Evolutionary conservation across 2,329 filamentous ascomycete genomes (phyloP).

Genomic region (Aspergillus pseudoviridinutans): DNA sequence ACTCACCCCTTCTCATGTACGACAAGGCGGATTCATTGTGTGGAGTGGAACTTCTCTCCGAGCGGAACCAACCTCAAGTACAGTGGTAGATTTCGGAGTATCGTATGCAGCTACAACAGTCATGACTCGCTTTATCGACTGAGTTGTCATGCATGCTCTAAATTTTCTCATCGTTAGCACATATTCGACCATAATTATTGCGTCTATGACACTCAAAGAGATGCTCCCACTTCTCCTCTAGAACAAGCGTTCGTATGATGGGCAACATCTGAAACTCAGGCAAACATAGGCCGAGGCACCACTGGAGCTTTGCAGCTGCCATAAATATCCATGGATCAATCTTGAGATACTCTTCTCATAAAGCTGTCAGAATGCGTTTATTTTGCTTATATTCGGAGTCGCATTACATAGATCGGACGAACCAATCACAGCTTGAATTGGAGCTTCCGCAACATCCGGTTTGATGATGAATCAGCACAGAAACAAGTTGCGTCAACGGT

Average conservation of each 20-base stretch:
- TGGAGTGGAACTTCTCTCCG: neutral
- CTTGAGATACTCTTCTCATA: neutral
- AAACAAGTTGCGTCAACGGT: neutral
- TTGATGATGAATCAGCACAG: neutral
- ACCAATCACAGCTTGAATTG: neutral
- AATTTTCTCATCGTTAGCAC: too few species aligned
- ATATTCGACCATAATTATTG: too few species aligned
- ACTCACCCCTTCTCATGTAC: neutral
- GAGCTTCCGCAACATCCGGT: slow-evolving; percentile 17
- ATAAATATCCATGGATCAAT: neutral
- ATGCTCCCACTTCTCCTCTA: too few species aligned
- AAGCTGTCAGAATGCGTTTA: neutral
- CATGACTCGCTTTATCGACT: too few species aligned
- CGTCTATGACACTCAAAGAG: too few species aligned
- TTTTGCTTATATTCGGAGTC: neutral
- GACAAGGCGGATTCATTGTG: neutral
- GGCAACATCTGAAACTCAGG: too few species aligned
- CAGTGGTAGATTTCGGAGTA: too few species aligned
- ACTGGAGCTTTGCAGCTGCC: neutral
- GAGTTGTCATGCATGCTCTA: too few species aligned
- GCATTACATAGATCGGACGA: neutral
- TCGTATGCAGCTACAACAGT: too few species aligned
- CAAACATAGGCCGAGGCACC: too few species aligned
- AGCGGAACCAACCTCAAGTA: neutral
- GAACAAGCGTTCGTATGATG: too few species aligned